Evolutionary conservation across 1,139 yeast genomes (phyloP).

Genomic region (Sugiyamaella xylanicola): DNA sequence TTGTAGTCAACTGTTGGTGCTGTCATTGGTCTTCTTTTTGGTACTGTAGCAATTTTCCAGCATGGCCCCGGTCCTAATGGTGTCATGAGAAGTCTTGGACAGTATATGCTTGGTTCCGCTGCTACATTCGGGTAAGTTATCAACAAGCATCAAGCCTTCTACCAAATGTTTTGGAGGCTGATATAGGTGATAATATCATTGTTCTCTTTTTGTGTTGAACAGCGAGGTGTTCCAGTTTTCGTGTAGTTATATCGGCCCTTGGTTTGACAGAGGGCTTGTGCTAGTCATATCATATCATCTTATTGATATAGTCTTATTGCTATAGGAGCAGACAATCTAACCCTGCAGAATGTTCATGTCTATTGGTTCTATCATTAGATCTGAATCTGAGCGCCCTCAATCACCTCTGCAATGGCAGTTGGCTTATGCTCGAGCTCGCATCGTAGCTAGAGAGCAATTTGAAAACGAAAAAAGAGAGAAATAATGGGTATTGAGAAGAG

Average conservation of each 20-base stretch:
- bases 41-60: constrained; percentile 87
- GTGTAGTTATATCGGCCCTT: not conserved
- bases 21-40: constrained; percentile 91
- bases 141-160: not conserved
- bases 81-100: constrained; percentile 93
- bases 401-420: constrained; percentile 39
- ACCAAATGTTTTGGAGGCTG: too few species aligned
- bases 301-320: too few species aligned
- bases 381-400: constrained; percentile 50
- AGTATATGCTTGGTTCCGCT: constrained; percentile 94
- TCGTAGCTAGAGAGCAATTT: constrained; percentile 15
- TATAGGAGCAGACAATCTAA: not conserved
- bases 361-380: constrained; percentile 79
- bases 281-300: too few species aligned
- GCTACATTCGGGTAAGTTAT: constrained; percentile 77
- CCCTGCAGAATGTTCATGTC: constrained; percentile 72
- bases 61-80: constrained; percentile 99
- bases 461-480: not conserved
- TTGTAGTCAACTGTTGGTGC: constrained; percentile 80
- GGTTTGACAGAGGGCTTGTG: not conserved
- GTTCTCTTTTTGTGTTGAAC: not conserved
- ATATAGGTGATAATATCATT: too few species aligned
- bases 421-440: constrained; percentile 34
- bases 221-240: not conserved
- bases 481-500: not conserved